A percentile compares a stretch with the other conserved stretches of the same genome.
Conservation (phyloP, 495 filamentous ascomycete species). For the Annulohypoxylon nitens region DNA sequence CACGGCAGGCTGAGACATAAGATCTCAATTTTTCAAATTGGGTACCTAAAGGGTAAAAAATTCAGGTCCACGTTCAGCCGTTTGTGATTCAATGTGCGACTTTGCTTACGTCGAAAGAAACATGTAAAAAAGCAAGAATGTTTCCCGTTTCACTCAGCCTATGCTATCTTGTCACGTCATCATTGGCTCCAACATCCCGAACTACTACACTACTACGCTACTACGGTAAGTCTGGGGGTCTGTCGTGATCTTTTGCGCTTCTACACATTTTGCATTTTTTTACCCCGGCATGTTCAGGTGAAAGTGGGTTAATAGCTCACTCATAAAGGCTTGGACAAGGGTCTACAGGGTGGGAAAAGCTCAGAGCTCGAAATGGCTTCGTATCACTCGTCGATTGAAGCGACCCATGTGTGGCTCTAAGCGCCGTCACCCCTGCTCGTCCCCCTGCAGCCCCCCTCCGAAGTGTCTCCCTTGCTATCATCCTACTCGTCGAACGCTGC, state of each 20-base stretch:
- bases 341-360: conserved; percentile 12
- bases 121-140: conserved; percentile 21
- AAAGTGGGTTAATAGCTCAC: conserved; percentile 47
- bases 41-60: not conserved
- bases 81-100: conserved; percentile 23
- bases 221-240: conserved; percentile 30
- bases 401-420: conserved; percentile 46
- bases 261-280: conserved; percentile 26
- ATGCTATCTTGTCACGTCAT: conserved; percentile 26
- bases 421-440: conserved; percentile 46
- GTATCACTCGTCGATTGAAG: conserved; percentile 44
- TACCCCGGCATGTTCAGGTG: conserved; percentile 36
- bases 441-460: conserved; percentile 45
- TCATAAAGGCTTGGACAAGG: conserved; percentile 31
- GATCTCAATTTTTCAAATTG: not conserved
- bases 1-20: conserved; percentile 4
- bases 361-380: conserved; percentile 35
- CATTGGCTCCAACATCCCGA: conserved; percentile 35
- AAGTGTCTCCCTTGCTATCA: conserved; percentile 45
- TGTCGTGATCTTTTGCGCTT: conserved; percentile 40
- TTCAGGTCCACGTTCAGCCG: conserved; percentile 6
- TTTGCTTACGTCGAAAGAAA: conserved; percentile 25
- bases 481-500: conserved; percentile 48
- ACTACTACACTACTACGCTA: not conserved
- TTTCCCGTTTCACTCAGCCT: conserved; percentile 21